These are phyloP conservation scores for Pueraria montana DNA, from an alignment of 306 rosid species.

Conservation along the genomic window DNA sequence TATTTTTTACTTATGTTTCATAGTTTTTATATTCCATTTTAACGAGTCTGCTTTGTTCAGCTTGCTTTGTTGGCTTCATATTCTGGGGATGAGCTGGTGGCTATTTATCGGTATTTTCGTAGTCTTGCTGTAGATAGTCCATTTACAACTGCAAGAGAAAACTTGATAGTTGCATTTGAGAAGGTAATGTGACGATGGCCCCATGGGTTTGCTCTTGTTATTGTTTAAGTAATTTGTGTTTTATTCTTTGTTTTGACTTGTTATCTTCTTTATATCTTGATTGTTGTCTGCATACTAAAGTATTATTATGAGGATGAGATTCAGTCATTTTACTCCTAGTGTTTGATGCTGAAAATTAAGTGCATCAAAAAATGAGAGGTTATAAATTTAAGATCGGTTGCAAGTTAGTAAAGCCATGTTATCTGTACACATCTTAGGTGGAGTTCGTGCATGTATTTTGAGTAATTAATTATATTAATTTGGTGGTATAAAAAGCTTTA, in stretches of 20 bases:
- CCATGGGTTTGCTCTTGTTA: background rate
- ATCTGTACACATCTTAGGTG: background rate
- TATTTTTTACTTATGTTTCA: background rate
- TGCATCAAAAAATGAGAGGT: background rate
- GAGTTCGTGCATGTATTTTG: background rate
- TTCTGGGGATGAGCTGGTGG: constrained; percentile 84
- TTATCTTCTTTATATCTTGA: background rate
- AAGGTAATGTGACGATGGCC: constrained; percentile 63
- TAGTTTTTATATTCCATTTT: constrained; percentile 30
- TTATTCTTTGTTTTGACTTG: background rate
- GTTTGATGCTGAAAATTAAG: constrained; percentile 22
- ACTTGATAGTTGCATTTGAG: constrained; percentile 93
- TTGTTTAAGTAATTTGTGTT: background rate
- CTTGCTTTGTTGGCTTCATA: constrained; percentile 95
- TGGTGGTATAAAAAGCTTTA: background rate
- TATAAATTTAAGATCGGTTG: constrained; percentile 6
- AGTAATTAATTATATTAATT: background rate
- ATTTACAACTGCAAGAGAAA: constrained; percentile 91
- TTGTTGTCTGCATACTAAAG: constrained; percentile 16
- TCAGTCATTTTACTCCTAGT: background rate
- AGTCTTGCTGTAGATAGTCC: constrained; percentile 92
- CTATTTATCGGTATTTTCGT: constrained; percentile 90
- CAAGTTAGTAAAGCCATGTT: background rate
- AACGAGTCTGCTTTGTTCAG: constrained; percentile 53
- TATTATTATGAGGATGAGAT: constrained; percentile 30